Evolutionary conservation across 345 rosid genomes (phyloP).

Genomic region (Rhizophora mangle): DNA sequence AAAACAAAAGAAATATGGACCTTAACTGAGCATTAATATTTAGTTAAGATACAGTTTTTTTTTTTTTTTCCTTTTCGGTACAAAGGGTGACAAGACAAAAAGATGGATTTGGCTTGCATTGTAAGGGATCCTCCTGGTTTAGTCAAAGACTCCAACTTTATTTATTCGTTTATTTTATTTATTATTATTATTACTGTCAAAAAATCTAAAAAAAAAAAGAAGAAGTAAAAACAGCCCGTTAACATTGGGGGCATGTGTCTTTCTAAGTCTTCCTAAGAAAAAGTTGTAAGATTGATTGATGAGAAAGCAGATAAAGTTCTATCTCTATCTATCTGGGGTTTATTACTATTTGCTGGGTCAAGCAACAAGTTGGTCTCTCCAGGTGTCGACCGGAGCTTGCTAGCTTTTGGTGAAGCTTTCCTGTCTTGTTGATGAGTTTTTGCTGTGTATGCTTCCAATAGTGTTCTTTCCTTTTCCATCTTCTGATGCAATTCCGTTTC

Average conservation of each 20-base stretch:
- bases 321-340: constrained; percentile 16
- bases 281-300: too few relatives aligned
- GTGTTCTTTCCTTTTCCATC: constrained; percentile 13
- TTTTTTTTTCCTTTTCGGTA: too few relatives aligned
- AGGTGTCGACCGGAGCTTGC: constrained; percentile 29
- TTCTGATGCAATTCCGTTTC: not conserved
- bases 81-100: not conserved
- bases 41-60: not conserved
- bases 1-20: too few relatives aligned
- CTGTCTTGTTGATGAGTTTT: not conserved
- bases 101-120: constrained; percentile 35
- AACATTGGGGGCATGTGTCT: too few relatives aligned
- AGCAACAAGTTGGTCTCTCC: constrained; percentile 16
- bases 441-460: constrained; percentile 20
- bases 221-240: too few relatives aligned
- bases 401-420: constrained; percentile 7
- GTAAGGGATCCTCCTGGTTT: constrained; percentile 34
- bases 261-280: too few relatives aligned
- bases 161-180: constrained; percentile 3
- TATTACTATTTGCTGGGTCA: constrained; percentile 16
- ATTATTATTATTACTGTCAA: not conserved
- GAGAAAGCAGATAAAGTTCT: not conserved
- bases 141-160: constrained; percentile 18
- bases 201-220: too few relatives aligned
- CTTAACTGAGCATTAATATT: not conserved